Conservation (phyloP, 306 rosid species). For the Lithocarpus polystachyus region DNA sequence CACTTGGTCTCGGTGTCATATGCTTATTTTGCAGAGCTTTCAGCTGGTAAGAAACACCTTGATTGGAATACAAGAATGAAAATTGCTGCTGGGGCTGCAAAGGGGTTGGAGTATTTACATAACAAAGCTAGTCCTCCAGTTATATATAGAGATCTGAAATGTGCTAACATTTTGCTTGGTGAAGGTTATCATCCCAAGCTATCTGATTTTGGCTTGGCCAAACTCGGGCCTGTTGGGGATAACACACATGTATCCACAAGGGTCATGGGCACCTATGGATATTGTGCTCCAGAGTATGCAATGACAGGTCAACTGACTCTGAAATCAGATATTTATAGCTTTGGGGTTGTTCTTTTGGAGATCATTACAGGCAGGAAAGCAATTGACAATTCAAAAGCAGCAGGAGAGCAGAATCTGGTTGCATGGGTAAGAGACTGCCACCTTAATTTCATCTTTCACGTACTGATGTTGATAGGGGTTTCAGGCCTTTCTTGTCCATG, state of each 20-base stretch:
- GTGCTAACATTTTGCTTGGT: slow-evolving; percentile 88
- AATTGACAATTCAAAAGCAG: slow-evolving; percentile 68
- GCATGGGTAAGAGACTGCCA: slow-evolving; percentile 71
- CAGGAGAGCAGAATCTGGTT: slow-evolving; percentile 90
- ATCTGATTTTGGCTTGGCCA: slow-evolving; percentile 93
- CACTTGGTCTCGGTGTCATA: slow-evolving; percentile 6
- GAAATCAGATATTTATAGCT: slow-evolving; percentile 95
- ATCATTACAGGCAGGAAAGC: slow-evolving; percentile 93
- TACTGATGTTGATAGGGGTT: not conserved
- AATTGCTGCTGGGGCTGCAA: slow-evolving; percentile 91
- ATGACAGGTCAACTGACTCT: slow-evolving; percentile 90
- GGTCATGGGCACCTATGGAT: slow-evolving; percentile 95
- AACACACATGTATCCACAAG: slow-evolving; percentile 94
- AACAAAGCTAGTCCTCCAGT: slow-evolving; percentile 97
- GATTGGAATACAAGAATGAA: slow-evolving; percentile 94
- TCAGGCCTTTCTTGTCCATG: not conserved
- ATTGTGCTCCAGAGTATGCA: slow-evolving; percentile 95
- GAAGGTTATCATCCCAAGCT: slow-evolving; percentile 84
- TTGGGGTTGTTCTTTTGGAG: slow-evolving; percentile 93
- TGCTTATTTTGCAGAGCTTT: too few relatives aligned
- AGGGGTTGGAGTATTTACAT: slow-evolving; percentile 84
- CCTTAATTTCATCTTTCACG: not conserved
- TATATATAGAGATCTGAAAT: slow-evolving; percentile 85
- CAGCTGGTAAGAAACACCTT: slow-evolving; percentile 64
- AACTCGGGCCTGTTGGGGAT: slow-evolving; percentile 94